Evolutionary conservation across 768 basidiomycete genomes (phyloP).

Genomic region (Amanita pseudoporphyria): DNA sequence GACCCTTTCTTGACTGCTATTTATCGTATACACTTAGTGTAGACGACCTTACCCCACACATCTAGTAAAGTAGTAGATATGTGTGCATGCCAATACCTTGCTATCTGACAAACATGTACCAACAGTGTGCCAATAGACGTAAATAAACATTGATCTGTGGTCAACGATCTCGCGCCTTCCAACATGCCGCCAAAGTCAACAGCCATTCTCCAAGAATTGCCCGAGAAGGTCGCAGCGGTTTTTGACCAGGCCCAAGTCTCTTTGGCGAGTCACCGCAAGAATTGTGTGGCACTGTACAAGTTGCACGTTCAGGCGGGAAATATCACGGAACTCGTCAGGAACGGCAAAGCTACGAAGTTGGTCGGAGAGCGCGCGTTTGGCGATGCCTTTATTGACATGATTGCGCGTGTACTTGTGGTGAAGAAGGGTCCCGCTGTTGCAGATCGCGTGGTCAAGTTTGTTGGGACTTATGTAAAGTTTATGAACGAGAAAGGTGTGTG

Average conservation of each 20-base stretch:
- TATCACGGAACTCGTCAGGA: conserved; percentile 41
- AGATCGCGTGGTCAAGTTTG: conserved; percentile 80
- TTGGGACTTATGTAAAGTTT: conserved; percentile 75
- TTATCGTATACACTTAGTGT: neutral
- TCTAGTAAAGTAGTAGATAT: neutral
- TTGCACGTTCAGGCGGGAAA: conserved; percentile 59
- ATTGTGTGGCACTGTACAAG: conserved; percentile 80
- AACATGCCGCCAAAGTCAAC: conserved; percentile 17
- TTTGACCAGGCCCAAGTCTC: conserved; percentile 80
- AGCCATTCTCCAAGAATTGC: conserved; percentile 21
- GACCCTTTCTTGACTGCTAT: neutral
- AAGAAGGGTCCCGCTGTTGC: conserved; percentile 84
- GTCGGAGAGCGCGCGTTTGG: conserved; percentile 77
- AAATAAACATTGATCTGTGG: conserved; percentile 6
- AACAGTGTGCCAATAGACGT: conserved; percentile 15
- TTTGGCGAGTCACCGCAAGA: conserved; percentile 88
- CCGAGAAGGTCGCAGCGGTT: conserved; percentile 27
- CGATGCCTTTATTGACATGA: conserved; percentile 61
- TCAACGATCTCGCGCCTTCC: conserved; percentile 6
- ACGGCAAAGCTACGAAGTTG: conserved; percentile 37
- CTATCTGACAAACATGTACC: neutral
- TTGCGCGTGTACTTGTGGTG: conserved; percentile 60
- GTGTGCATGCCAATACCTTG: neutral
- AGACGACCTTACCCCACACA: neutral
- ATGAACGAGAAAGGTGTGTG: conserved; percentile 72